phyloP scores from a whole-genome alignment of 2,329 filamentous ascomycete genomes.

The Claviceps maximensis region DNA sequence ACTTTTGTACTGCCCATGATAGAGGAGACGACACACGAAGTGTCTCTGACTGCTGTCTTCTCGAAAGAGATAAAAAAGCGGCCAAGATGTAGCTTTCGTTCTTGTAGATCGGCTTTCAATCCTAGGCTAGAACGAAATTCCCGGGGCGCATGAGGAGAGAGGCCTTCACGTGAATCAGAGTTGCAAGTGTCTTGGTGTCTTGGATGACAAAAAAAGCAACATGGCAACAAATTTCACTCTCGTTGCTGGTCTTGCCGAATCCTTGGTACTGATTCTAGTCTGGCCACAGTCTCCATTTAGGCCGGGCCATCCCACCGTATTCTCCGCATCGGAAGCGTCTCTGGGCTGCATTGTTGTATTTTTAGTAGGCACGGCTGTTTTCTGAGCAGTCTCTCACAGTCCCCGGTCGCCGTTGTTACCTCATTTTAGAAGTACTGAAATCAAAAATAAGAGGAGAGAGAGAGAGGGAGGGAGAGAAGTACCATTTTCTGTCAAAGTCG shows the following conservation, averaged over 20 bases:
- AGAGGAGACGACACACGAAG: not conserved
- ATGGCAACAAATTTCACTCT: not conserved
- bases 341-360: not conserved
- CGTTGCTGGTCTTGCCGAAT: not conserved
- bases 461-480: too few species aligned
- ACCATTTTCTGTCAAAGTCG: not conserved
- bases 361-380: not conserved
- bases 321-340: not conserved
- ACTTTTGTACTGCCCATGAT: not conserved
- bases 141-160: not conserved
- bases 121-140: not conserved
- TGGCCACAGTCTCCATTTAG: slow-evolving; percentile 1
- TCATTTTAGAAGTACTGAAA: not conserved
- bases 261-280: not conserved
- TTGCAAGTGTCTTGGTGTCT: slow-evolving; percentile 4
- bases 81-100: not conserved
- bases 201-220: slow-evolving; percentile 10
- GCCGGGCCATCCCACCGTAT: not conserved
- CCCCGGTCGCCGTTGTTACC: not conserved
- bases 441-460: too few species aligned
- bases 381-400: not conserved
- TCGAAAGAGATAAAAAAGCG: not conserved
- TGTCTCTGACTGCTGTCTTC: not conserved
- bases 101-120: slow-evolving; percentile 1
- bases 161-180: slow-evolving; percentile 6